Conservation (phyloP, 768 basidiomycete species). For the Mrakia gelida region DNA sequence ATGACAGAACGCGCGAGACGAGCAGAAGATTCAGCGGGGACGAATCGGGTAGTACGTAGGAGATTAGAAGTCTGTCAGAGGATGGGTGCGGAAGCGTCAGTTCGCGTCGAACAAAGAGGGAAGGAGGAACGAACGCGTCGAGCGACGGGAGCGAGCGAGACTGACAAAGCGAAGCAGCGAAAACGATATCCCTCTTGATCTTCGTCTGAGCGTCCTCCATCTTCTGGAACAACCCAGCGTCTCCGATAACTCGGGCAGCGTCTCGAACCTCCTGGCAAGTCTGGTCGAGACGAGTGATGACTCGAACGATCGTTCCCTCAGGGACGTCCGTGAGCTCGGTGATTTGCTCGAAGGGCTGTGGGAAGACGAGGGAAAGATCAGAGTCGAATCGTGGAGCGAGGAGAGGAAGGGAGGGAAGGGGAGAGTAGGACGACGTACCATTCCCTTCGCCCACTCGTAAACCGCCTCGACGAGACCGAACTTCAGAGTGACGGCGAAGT, state of each 20-base stretch:
- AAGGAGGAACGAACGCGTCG: too few species aligned
- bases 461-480: conserved; percentile 92
- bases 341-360: conserved; percentile 91
- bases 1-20: too few species aligned
- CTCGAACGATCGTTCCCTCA: conserved; percentile 94
- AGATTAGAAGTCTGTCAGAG: too few species aligned
- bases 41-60: too few species aligned
- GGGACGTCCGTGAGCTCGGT: conserved; percentile 86
- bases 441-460: conserved; percentile 98
- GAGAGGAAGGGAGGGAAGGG: too few species aligned
- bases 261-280: conserved; percentile 95
- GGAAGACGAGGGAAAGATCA: not conserved
- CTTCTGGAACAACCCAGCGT: conserved; percentile 90
- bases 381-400: not conserved
- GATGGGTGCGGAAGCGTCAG: not conserved
- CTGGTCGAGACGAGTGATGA: conserved; percentile 92
- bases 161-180: conserved; percentile 25
- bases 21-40: too few species aligned
- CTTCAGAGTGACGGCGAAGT: conserved; percentile 73
- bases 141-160: not conserved
- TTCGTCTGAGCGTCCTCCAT: conserved; percentile 93
- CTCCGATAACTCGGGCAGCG: conserved; percentile 94
- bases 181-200: conserved; percentile 77
- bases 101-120: not conserved
- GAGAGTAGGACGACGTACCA: conserved; percentile 59